Percentiles rank a stretch among this genome's conserved stretches.
These are phyloP conservation scores for Cystobasidiaceae sp. DNA, from an alignment of 1,284 basidiomycete species.

Conservation along the genomic window DNA sequence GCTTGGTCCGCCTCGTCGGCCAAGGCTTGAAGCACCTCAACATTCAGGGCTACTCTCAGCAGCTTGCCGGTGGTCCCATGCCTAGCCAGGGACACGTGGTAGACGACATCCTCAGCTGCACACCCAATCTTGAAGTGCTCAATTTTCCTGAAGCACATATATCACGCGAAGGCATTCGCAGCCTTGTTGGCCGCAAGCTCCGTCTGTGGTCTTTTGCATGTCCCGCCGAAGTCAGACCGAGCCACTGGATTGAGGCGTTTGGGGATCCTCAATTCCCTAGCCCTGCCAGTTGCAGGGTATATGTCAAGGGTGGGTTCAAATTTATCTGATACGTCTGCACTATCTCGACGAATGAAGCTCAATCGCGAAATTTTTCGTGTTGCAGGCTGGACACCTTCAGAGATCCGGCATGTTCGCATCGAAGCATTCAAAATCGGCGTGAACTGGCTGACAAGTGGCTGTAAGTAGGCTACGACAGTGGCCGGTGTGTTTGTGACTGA, in stretches of 20 bases:
- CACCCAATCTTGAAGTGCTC: constrained; percentile 2
- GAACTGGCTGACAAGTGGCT: constrained; percentile 8
- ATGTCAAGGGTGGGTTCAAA: not conserved
- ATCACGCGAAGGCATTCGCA: not conserved
- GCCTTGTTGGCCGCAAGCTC: not conserved
- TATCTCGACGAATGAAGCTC: no score
- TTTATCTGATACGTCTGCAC: no score
- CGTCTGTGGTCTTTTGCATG: constrained; percentile 15
- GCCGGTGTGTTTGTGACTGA: no score
- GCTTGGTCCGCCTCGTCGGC: not conserved
- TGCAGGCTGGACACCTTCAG: constrained; percentile 9
- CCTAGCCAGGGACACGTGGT: not conserved
- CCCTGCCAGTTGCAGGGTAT: not conserved
- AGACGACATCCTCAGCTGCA: not conserved
- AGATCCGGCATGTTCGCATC: constrained; percentile 18
- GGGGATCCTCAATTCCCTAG: not conserved
- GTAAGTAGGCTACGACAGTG: no score
- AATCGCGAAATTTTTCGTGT: no score
- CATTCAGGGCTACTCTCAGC: not conserved
- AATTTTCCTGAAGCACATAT: constrained; percentile 10
- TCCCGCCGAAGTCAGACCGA: not conserved
- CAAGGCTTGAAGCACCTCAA: not conserved
- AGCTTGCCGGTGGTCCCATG: not conserved
- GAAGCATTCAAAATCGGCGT: constrained; percentile 5
- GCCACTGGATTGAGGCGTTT: constrained; percentile 13